These are phyloP conservation scores for Diphasiastrum complanatum DNA, from an alignment of 83 land plant species.

Conservation along the genomic window DNA sequence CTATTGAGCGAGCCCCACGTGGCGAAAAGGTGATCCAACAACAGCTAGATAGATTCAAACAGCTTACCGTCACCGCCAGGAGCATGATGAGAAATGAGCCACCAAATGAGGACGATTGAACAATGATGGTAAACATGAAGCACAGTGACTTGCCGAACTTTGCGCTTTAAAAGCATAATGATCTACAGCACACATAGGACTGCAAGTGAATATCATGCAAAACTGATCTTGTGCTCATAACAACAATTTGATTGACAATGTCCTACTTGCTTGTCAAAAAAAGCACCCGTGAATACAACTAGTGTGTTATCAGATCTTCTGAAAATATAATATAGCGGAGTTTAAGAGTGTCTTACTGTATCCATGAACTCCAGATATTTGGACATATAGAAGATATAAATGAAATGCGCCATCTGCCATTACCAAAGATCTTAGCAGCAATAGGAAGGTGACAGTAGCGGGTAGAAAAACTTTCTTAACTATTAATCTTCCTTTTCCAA, in stretches of 20 bases:
- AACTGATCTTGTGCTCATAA: too few species aligned
- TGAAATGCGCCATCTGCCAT: slow-evolving; percentile 30
- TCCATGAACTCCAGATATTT: slow-evolving; percentile 40
- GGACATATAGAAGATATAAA: slow-evolving; percentile 40
- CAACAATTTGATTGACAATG: too few species aligned
- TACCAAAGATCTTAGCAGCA: not conserved
- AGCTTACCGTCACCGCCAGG: slow-evolving; percentile 47
- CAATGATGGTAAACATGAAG: slow-evolving; percentile 42
- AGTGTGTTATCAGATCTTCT: too few species aligned
- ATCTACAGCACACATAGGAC: slow-evolving; percentile 16
- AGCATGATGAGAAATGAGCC: slow-evolving; percentile 41
- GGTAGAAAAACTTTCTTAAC: too few species aligned
- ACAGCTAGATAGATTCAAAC: too few species aligned
- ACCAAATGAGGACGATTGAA: slow-evolving; percentile 40
- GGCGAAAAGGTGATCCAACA: too few species aligned
- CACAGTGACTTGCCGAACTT: slow-evolving; percentile 31
- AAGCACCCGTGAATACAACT: too few species aligned
- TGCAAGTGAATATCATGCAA: slow-evolving; percentile 1
- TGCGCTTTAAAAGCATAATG: slow-evolving; percentile 37
- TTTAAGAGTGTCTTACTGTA: slow-evolving; percentile 43
- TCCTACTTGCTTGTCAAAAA: too few species aligned
- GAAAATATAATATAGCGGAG: too few species aligned
- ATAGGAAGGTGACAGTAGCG: not conserved
- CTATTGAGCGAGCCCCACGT: too few species aligned
- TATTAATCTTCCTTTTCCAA: too few species aligned